Evolutionary conservation across 2,329 filamentous ascomycete genomes (phyloP).

Genomic region (Ambrosiella beaveri): DNA sequence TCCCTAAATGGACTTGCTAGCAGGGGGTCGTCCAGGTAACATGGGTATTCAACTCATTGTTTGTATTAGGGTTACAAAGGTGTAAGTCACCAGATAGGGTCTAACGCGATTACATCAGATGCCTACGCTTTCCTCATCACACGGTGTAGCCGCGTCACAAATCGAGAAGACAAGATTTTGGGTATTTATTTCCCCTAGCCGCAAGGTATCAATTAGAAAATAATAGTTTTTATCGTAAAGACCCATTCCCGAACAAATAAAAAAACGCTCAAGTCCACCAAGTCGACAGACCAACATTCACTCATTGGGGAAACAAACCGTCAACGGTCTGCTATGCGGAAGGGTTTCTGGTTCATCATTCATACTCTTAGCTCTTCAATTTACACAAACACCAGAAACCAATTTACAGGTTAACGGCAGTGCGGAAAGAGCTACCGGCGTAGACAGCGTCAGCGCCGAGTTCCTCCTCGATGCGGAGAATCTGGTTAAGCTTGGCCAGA

Average conservation of each 20-base stretch:
- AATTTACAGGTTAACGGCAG: conserved; percentile 65
- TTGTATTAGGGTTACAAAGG: background rate
- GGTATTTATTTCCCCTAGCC: conserved; percentile 7
- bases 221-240: conserved; percentile 8
- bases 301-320: conserved; percentile 3
- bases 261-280: conserved; percentile 4
- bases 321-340: conserved; percentile 10
- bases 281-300: background rate
- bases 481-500: conserved; percentile 99
- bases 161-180: background rate
- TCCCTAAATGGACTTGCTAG: background rate
- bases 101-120: background rate
- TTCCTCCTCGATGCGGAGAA: conserved; percentile 98
- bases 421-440: conserved; percentile 85
- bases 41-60: background rate
- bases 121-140: background rate
- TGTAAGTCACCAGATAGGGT: background rate
- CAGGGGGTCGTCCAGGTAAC: conserved; percentile 6
- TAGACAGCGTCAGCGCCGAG: conserved; percentile 82
- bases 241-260: conserved; percentile 9
- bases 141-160: background rate
- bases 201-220: conserved; percentile 12
- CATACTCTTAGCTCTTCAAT: conserved; percentile 1
- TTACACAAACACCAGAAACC: conserved; percentile 4
- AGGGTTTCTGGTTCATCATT: conserved; percentile 13